These are phyloP conservation scores for Sarocladium brachiariae DNA, from an alignment of 2,329 filamentous ascomycete species.

Conservation along the genomic window DNA sequence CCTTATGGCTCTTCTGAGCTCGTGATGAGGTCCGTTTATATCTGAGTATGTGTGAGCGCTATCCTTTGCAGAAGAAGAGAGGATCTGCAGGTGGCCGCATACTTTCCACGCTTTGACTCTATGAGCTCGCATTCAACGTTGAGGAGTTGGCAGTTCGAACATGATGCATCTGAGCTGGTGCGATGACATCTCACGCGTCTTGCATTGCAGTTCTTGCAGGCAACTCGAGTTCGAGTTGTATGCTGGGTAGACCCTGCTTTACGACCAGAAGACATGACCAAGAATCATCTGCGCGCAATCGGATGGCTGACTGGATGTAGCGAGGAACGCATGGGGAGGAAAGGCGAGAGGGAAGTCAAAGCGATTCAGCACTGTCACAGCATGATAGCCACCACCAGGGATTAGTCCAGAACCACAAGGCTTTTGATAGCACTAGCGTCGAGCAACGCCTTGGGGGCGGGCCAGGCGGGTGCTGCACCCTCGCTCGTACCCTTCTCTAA, in stretches of 20 bases:
- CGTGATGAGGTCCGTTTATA: neutral
- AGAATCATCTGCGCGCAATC: neutral
- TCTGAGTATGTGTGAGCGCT: neutral
- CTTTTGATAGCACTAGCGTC: neutral
- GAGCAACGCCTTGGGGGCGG: neutral
- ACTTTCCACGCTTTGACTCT: conserved; percentile 1
- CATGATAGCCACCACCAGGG: neutral
- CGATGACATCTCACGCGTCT: conserved; percentile 2
- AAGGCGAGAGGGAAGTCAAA: neutral
- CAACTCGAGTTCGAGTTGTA: neutral
- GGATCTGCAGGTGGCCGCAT: neutral
- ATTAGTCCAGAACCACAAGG: neutral
- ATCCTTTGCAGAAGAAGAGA: neutral
- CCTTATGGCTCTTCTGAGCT: neutral
- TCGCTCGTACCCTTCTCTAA: no score
- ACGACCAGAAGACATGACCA: neutral
- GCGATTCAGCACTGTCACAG: neutral
- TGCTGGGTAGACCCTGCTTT: neutral
- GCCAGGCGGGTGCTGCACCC: no score
- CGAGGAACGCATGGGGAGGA: no score
- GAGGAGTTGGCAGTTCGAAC: neutral
- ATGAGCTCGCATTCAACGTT: conserved; percentile 5
- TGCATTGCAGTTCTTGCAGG: conserved; percentile 4
- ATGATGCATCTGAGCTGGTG: neutral
- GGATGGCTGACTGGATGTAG: neutral